phyloP scores from a whole-genome alignment of 495 filamentous ascomycete genomes.

The Chaetomium tenue region DNA sequence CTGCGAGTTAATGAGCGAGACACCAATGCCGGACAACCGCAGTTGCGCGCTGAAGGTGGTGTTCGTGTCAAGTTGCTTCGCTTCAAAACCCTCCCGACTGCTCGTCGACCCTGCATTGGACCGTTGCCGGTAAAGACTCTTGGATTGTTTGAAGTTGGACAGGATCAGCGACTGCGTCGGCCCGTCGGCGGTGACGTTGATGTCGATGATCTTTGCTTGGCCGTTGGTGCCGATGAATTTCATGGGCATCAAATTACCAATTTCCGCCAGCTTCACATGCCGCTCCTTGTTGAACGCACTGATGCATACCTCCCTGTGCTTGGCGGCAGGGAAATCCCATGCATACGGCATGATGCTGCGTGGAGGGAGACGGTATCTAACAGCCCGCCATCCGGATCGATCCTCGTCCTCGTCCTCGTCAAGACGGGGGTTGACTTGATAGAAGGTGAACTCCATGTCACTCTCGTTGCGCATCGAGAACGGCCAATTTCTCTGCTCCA shows the following conservation, averaged over 20 bases:
- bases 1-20: conserved; percentile 90
- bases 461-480: conserved; percentile 98
- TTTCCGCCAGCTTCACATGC: conserved; percentile 91
- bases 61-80: conserved; percentile 83
- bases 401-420: conserved; percentile 85
- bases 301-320: conserved; percentile 87
- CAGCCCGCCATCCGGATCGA: conserved; percentile 78
- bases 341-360: conserved; percentile 99
- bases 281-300: conserved; percentile 74
- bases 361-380: conserved; percentile 88
- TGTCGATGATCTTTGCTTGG: conserved; percentile 81
- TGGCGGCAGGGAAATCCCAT: conserved; percentile 98
- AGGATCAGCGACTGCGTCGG: conserved; percentile 91
- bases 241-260: conserved; percentile 91
- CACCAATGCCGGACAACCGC: conserved; percentile 82
- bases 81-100: conserved; percentile 72
- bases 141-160: conserved; percentile 91
- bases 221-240: conserved; percentile 61
- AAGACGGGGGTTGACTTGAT: conserved; percentile 67
- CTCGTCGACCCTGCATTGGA: conserved; percentile 57
- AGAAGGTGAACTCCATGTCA: conserved; percentile 92
- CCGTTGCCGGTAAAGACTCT: conserved; percentile 91
- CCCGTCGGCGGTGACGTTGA: conserved; percentile 91
- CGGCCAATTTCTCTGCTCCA: conserved; percentile 93
- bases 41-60: conserved; percentile 86